These are phyloP conservation scores for Pachysandra terminalis DNA, from an alignment of 164 flowering plant species.

Conservation along the genomic window DNA sequence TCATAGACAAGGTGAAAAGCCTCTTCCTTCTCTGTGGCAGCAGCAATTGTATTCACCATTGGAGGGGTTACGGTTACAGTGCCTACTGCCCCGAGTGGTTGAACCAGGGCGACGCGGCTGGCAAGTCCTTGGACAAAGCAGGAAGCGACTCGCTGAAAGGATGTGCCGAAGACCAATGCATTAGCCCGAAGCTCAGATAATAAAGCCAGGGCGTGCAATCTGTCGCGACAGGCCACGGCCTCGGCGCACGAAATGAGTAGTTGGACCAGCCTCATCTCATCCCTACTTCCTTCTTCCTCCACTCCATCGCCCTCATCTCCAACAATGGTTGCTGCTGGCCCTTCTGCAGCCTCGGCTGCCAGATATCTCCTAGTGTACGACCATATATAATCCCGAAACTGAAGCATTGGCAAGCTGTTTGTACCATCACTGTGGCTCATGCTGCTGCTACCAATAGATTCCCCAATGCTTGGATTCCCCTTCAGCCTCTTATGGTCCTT, in stretches of 20 bases:
- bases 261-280: slow-evolving; percentile 52
- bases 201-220: slow-evolving; percentile 44
- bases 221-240: slow-evolving; percentile 68
- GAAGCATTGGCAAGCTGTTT: slow-evolving; percentile 28
- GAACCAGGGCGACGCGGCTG: slow-evolving; percentile 40
- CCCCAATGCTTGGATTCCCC: slow-evolving; percentile 13
- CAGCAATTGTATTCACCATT: slow-evolving; percentile 16
- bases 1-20: slow-evolving; percentile 54
- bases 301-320: slow-evolving; percentile 13
- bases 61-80: slow-evolving; percentile 24
- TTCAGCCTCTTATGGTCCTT: slow-evolving; percentile 24
- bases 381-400: slow-evolving; percentile 48
- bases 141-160: slow-evolving; percentile 65
- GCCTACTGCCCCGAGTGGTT: slow-evolving; percentile 51
- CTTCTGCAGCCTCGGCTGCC: slow-evolving; percentile 53
- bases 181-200: slow-evolving; percentile 45
- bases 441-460: slow-evolving; percentile 18
- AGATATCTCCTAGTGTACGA: slow-evolving; percentile 35
- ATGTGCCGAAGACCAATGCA: slow-evolving; percentile 60
- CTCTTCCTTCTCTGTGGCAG: slow-evolving; percentile 37
- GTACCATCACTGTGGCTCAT: slow-evolving; percentile 15
- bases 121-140: slow-evolving; percentile 64
- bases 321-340: slow-evolving; percentile 27
- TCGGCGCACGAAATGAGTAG: slow-evolving; percentile 57
- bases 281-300: slow-evolving; percentile 24